phyloP scores from a whole-genome alignment of 78 protist genomes.

The Dictyostelium firmibasis region DNA sequence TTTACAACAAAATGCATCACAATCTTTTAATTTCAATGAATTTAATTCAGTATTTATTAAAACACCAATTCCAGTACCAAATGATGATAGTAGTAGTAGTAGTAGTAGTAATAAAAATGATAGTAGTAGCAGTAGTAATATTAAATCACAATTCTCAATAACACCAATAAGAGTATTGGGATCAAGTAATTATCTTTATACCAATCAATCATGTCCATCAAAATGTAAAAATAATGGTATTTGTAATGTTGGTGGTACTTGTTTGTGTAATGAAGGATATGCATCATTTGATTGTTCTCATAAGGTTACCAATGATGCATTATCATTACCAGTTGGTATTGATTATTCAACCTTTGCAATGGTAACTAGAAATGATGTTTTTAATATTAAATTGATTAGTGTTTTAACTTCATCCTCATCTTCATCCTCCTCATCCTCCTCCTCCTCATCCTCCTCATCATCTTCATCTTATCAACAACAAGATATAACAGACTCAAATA shows the following conservation, averaged over 20 bases:
- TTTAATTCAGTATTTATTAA: not conserved
- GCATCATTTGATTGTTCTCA: conserved; percentile 5
- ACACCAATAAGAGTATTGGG: not conserved
- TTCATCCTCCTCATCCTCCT: too few species aligned
- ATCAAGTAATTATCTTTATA: not conserved
- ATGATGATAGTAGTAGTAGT: not conserved
- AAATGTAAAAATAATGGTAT: not conserved
- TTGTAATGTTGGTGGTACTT: not conserved
- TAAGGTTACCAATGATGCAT: not conserved
- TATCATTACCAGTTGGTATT: not conserved
- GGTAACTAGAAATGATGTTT: not conserved
- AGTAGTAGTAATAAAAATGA: not conserved
- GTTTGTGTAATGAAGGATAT: not conserved
- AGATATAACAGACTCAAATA: not conserved
- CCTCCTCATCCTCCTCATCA: not conserved
- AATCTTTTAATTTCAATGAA: not conserved
- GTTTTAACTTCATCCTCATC: not conserved
- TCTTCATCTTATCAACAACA: not conserved
- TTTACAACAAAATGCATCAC: too few species aligned
- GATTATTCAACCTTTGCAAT: not conserved
- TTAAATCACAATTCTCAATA: not conserved
- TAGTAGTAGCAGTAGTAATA: not conserved
- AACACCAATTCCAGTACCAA: not conserved
- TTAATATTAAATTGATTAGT: not conserved
- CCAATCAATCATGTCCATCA: not conserved